Evolutionary conservation across 1,284 basidiomycete species (phyloP).

Genomic region (Tilletia caries): DNA sequence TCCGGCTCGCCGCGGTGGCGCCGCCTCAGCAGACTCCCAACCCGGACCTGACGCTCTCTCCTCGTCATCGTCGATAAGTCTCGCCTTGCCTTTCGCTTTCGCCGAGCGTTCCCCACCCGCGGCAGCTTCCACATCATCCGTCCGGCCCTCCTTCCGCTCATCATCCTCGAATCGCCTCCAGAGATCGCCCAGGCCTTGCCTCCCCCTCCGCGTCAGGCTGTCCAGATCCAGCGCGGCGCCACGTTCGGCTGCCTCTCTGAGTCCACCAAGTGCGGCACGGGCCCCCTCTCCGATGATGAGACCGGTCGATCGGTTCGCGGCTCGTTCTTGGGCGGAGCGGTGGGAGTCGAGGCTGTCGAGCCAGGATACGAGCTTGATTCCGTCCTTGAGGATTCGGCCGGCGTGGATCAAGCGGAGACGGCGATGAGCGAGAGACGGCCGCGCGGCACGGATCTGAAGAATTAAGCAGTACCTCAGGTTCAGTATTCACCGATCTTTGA

Average conservation of each 20-base stretch:
- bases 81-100: conserved; percentile 14
- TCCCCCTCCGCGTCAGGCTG: neutral
- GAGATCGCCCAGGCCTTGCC: neutral
- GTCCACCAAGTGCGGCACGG: neutral
- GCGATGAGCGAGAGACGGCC: conserved; percentile 10
- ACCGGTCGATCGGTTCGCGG: neutral
- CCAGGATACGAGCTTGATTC: conserved; percentile 17
- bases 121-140: no score
- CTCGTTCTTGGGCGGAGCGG: conserved; percentile 6
- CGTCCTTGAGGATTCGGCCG: conserved; percentile 15
- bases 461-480: neutral
- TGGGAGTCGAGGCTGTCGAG: conserved; percentile 14
- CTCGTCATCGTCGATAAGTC: conserved; percentile 12
- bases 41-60: no score
- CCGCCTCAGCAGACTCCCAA: neutral
- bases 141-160: neutral
- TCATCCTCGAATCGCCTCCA: conserved; percentile 1
- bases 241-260: conserved; percentile 10
- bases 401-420: conserved; percentile 15
- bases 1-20: no score
- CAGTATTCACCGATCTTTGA: no score
- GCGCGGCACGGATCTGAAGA: neutral
- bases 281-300: neutral
- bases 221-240: conserved; percentile 3
- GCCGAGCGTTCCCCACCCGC: neutral